phyloP scores from a whole-genome alignment of 371 early-diverging fungal species.

The Blastocladiella emersonii region DNA sequence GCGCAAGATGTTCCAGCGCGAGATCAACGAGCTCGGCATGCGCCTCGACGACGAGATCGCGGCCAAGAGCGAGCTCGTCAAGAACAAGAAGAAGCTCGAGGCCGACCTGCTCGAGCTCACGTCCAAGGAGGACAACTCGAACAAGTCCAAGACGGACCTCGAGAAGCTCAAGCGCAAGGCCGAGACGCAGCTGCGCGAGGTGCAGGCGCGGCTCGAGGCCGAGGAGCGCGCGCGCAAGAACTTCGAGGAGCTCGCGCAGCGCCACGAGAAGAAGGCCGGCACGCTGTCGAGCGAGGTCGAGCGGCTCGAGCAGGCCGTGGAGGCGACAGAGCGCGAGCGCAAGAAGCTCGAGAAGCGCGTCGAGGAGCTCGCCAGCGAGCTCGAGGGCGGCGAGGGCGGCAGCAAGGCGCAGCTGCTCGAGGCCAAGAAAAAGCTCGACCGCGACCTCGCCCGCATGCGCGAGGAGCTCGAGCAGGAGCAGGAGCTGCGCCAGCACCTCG shows the following conservation, averaged over 20 bases:
- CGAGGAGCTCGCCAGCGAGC: slow-evolving; percentile 45
- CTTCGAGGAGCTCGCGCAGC: slow-evolving; percentile 54
- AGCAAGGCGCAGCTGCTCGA: slow-evolving; percentile 38
- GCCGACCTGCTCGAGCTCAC: slow-evolving; percentile 41
- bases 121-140: slow-evolving; percentile 36
- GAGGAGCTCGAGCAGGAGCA: slow-evolving; percentile 46
- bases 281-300: slow-evolving; percentile 50
- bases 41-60: slow-evolving; percentile 47
- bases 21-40: slow-evolving; percentile 59
- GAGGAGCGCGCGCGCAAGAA: slow-evolving; percentile 46
- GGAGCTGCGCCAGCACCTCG: slow-evolving; percentile 34
- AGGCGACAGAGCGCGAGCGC: slow-evolving; percentile 37
- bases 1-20: slow-evolving; percentile 50
- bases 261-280: slow-evolving; percentile 65
- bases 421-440: slow-evolving; percentile 39
- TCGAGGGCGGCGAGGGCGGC: slow-evolving; percentile 37
- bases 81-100: slow-evolving; percentile 46
- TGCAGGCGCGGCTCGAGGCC: slow-evolving; percentile 47
- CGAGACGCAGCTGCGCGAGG: slow-evolving; percentile 33
- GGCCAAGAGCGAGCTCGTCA: slow-evolving; percentile 35
- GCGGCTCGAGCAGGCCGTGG: slow-evolving; percentile 41
- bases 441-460: slow-evolving; percentile 44
- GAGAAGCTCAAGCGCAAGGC: slow-evolving; percentile 48
- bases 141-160: slow-evolving; percentile 47
- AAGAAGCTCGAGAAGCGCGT: slow-evolving; percentile 51